Conservation (phyloP, 768 basidiomycete species). For the Suillus spraguei region DNA sequence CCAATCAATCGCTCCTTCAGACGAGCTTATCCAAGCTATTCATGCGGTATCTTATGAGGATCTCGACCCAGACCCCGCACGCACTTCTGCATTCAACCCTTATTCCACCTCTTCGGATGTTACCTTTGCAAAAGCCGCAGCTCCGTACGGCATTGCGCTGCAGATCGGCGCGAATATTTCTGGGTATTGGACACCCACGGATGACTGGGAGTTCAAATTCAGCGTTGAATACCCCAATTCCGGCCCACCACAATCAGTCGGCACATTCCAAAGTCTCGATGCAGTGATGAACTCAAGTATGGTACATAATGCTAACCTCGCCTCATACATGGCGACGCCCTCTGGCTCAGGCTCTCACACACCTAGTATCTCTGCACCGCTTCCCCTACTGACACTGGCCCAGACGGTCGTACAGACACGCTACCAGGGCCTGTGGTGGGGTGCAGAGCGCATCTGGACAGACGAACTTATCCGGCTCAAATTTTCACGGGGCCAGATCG, state of each 20-base stretch:
- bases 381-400: conserved; percentile 21
- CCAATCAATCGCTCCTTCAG: conserved; percentile 62
- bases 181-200: conserved; percentile 70
- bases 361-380: conserved; percentile 14
- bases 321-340: conserved; percentile 3
- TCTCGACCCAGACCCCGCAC: conserved; percentile 44
- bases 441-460: conserved; percentile 84
- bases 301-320: conserved; percentile 41
- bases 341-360: conserved; percentile 17
- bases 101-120: conserved; percentile 12
- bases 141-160: conserved; percentile 69
- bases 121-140: conserved; percentile 53
- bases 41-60: conserved; percentile 44
- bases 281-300: conserved; percentile 50
- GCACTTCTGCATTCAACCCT: conserved; percentile 55
- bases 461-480: conserved; percentile 85
- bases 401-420: conserved; percentile 51
- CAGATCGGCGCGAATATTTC: conserved; percentile 69
- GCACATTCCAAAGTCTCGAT: conserved; percentile 36
- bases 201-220: conserved; percentile 69
- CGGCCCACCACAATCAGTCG: conserved; percentile 5
- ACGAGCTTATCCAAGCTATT: conserved; percentile 53
- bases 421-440: conserved; percentile 89
- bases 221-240: conserved; percentile 14
- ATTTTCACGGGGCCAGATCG: conserved; percentile 63